phyloP scores from a whole-genome alignment of 768 basidiomycete genomes.

The Cyclocybe cylindracea region DNA sequence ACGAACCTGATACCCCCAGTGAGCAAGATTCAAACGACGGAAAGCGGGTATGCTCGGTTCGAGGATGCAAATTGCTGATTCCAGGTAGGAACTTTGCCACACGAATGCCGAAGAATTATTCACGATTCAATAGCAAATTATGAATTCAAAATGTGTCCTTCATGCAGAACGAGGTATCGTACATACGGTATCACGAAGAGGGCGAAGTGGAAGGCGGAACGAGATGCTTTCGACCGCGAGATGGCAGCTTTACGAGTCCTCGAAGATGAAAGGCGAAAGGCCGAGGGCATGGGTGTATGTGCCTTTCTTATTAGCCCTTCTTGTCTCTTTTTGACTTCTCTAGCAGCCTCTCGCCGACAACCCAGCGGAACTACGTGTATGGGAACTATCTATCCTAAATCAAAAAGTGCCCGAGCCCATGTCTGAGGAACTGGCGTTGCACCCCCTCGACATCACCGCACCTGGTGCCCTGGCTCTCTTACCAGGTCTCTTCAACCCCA shows the following conservation, averaged over 20 bases:
- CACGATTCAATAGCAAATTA: conserved; percentile 22
- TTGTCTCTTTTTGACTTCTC: background rate
- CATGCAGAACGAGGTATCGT: conserved; percentile 51
- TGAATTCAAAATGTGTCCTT: conserved; percentile 44
- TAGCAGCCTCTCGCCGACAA: conserved; percentile 34
- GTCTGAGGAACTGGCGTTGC: background rate
- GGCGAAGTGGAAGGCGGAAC: conserved; percentile 51
- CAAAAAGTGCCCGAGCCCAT: conserved; percentile 26
- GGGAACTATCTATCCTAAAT: conserved; percentile 36
- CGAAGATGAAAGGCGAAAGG: conserved; percentile 38
- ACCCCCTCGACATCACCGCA: background rate
- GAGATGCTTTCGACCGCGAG: conserved; percentile 41
- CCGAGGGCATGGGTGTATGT: conserved; percentile 38
- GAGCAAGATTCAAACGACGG: background rate
- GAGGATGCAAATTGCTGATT: conserved; percentile 52
- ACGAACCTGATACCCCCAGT: background rate
- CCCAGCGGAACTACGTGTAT: conserved; percentile 33
- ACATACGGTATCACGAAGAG: conserved; percentile 57
- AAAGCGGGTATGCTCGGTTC: conserved; percentile 50
- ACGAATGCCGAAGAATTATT: conserved; percentile 18
- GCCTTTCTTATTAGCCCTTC: background rate
- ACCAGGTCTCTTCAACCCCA: background rate
- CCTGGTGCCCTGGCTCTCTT: background rate
- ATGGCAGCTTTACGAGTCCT: conserved; percentile 34
- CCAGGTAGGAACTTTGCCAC: conserved; percentile 30